Base-by-base conservation (phyloP, 1,139 yeast species). In the Maudiozyma humilis region DNA sequence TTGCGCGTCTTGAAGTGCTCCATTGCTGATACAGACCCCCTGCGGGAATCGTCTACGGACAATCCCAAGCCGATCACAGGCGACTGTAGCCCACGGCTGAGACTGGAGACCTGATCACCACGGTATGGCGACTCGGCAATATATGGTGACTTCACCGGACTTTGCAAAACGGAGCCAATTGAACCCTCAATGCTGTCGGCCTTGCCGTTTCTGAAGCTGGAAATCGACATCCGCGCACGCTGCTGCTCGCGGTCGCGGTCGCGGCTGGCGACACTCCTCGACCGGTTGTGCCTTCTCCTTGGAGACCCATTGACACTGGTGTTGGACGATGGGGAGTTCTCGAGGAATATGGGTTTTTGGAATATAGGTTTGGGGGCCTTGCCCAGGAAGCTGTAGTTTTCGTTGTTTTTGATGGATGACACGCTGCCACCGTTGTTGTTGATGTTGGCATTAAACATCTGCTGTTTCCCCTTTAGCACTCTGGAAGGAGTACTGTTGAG, bases 401-500 rank as follows among this genome's bases (percentile, higher is more conserved):
- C 64, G 43, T 60, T 59, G 13, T 57, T 52, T 1, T 63, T 60
- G n/a, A n/a, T n/a, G n/a, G n/a, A n/a, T n/a, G n/a, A n/a, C n/a
- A n/a, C n/a, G n/a, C n/a, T n/a, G n/a, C n/a, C n/a, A n/a, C n/a
- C n/a, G n/a, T n/a, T n/a, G n/a, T n/a, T n/a, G n/a, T n/a, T n/a
- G n/a, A n/a, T n/a, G 36, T 15, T 17, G 17, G 8, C 25, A 50
- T 20, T 51, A 43, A 27, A 47, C 44, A 29, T 12, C 23, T 32
- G 36, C 7, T 12, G 33, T 15, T 4, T 37, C 38, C 27, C 27
- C 27, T 23, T 23, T 16, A 12, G 23, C 7, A 34, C 30, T 20
- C 36, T 37, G 33, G 36, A 27, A 52, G 56, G 15, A 47, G 49
- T 13, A 53, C 50, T 4, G 46, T 52, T 7, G 35, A 44, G 38